Base-by-base conservation (phyloP, 768 basidiomycete species). In the Tulasnella calospora region DNA sequence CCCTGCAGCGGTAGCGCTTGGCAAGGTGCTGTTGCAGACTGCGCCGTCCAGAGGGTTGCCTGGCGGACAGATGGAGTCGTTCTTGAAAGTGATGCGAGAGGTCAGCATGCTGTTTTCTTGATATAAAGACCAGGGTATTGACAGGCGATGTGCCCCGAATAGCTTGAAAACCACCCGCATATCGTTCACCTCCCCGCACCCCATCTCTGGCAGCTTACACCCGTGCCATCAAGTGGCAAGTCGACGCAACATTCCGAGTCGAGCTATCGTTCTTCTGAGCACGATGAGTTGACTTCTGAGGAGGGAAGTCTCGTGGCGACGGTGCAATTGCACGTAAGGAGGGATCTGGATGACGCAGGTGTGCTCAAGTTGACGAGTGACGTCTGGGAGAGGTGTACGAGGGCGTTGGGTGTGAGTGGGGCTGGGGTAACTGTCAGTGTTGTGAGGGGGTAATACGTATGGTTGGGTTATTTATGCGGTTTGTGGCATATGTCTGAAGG, bases 21-120 rank as follows among this genome's bases (percentile, higher is more conserved):
- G 95, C 2, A 90, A 91, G 9, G 91, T 95, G 1, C 86, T 99
- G 2, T 84, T 99, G 19, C 98, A 99, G 84, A 99, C 98, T 0
- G 90, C 95, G 0, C 96, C 96, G 2, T 85, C 87, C 17, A 83
- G 91, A n/a, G 88, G 89, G 0, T 80, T 87, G 4, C 83, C 87
- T 3, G 88, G 88, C 35, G 90, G 89, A 0, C 89, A 91, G 79
- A 95, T 96, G 92, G 92, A 94, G 81, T 87, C 89, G 5, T 93
- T 99, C 81, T 86, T 93, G 80, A 88, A 92, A 23, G 91, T 89
- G 8, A 90, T 97, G 87, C 89, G 92, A 55, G 95, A 97, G 86
- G 92, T 94, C 81, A 44, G 87, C 85, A 27, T 72, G 40, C 15
- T 80, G 38, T 79, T 76, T 70, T 57, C 79, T 78, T 81, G 69